A percentile compares a stretch with the other conserved stretches of the same genome.
Evolutionary conservation across 2,329 filamentous ascomycete species (phyloP).

Genomic region (Ophiocordyceps robertsii): DNA sequence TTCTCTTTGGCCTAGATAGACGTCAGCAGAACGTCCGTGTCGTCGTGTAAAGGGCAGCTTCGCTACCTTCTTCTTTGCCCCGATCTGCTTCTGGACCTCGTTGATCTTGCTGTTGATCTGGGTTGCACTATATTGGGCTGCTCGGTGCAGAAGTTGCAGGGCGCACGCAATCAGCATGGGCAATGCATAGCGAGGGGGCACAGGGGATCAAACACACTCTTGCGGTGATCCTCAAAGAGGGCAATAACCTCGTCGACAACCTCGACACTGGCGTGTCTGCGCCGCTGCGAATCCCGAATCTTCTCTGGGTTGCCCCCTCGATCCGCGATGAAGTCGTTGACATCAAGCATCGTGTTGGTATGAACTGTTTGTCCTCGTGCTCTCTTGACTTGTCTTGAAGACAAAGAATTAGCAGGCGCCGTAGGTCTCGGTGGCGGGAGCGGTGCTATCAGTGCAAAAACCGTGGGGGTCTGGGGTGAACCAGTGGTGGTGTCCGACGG

Average conservation of each 20-base stretch:
- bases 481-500: too few species aligned
- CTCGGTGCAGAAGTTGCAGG: not conserved
- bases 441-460: too few species aligned
- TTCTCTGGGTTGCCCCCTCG: slow-evolving; percentile 83
- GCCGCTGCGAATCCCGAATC: slow-evolving; percentile 83
- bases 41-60: not conserved
- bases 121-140: slow-evolving; percentile 58
- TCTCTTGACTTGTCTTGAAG: not conserved
- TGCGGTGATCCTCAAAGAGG: slow-evolving; percentile 74
- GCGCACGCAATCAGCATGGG: too few species aligned
- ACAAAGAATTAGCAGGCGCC: too few species aligned
- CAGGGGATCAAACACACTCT: slow-evolving; percentile 33
- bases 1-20: slow-evolving; percentile 64
- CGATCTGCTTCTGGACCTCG: slow-evolving; percentile 78
- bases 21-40: not conserved
- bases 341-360: slow-evolving; percentile 50
- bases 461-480: too few species aligned
- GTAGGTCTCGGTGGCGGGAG: too few species aligned
- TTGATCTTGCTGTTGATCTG: slow-evolving; percentile 81
- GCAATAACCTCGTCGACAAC: slow-evolving; percentile 83
- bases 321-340: slow-evolving; percentile 68
- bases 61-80: slow-evolving; percentile 70
- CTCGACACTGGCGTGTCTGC: slow-evolving; percentile 66
- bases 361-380: not conserved
- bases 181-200: too few species aligned